A percentile compares a stretch with the other conserved stretches of the same genome.
Evolutionary conservation across 805 yeast species (phyloP).

Genomic region (Candida stauntonica): DNA sequence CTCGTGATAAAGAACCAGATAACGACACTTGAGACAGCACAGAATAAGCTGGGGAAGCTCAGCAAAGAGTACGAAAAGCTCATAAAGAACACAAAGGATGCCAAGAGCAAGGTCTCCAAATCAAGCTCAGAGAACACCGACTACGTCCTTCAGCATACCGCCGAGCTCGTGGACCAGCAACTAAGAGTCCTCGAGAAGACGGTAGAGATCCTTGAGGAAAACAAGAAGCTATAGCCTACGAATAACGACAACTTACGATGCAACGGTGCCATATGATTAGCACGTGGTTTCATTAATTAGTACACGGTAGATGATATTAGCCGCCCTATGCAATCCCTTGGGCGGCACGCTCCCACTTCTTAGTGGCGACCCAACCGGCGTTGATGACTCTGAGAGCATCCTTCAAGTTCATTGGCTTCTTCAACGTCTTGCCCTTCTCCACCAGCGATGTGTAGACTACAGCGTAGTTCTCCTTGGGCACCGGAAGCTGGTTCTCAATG

Average conservation of each 20-base stretch:
- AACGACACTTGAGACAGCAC: slow-evolving; percentile 12
- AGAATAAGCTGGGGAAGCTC: slow-evolving; percentile 7
- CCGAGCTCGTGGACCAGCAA: slow-evolving; percentile 69
- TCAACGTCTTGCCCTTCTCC: slow-evolving; percentile 62
- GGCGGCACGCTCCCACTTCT: slow-evolving; percentile 61
- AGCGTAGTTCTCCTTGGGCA: slow-evolving; percentile 48
- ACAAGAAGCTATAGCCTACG: slow-evolving; percentile 12
- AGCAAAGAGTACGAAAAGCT: slow-evolving; percentile 10
- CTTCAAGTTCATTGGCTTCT: slow-evolving; percentile 64
- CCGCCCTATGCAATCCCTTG: slow-evolving; percentile 28
- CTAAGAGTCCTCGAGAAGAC: slow-evolving; percentile 67
- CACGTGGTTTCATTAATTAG: too few species aligned
- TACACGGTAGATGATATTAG: background rate
- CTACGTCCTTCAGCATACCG: slow-evolving; percentile 44
- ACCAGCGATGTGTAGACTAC: slow-evolving; percentile 68
- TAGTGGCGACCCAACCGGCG: slow-evolving; percentile 80
- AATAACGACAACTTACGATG: background rate
- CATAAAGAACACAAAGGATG: slow-evolving; percentile 1
- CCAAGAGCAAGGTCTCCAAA: slow-evolving; percentile 2
- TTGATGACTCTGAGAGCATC: slow-evolving; percentile 71
- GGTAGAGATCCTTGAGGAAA: slow-evolving; percentile 32
- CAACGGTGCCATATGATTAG: too few species aligned
- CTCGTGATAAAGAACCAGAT: slow-evolving; percentile 21
- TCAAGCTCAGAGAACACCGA: slow-evolving; percentile 12
- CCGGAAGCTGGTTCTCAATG: slow-evolving; percentile 26